Base-by-base conservation (phyloP, 2,329 filamentous ascomycete genomes). In the Cercospora sp. region DNA sequence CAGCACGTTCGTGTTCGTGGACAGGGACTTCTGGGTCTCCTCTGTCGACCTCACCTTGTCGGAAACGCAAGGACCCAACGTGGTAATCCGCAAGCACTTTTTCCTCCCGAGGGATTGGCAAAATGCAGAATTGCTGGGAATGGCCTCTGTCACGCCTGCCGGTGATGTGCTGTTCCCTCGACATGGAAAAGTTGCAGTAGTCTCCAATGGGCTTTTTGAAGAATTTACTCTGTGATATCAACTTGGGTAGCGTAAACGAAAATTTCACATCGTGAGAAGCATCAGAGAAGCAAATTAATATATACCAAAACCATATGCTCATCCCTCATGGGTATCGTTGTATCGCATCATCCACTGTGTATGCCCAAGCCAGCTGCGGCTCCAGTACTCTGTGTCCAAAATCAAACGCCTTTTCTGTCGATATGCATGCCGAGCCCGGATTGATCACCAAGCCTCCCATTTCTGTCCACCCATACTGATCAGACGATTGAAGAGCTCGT, bases 401-500 rank as follows among this genome's bases (percentile, higher is more conserved):
- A 9, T 2, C 12, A 16, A 55, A 55, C 23, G 12, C 23, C 48
- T 16, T 16, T 59, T 53, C 64, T 69, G 65, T 67, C 65, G 69
- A 66, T 67, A 59, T 67, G 60, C 39, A 58, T 57, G 5, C 36
- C 48, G 10, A 55, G 23, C 3, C 10, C 0, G 23, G 12, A 9
- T 33, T 20, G 16, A 28, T 69, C 74, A 94, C 88, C 87, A 92
- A 65, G 86, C 85, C 81, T 93, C 91, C 92, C 92, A 95, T 83
- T 93, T 93, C 84, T 95, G 91, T 13, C 85, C 85, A 1, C 91
- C 91, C 80, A 94, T 91, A 2, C 90, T 87, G 66, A 93, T 81
- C 65, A 94, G 77, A 16, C 92, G 87, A 80, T 95, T 95, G 76
- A 95, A 95, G 51, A 96, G 77, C 80, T 94, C 90, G 73, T 95